Conservation (phyloP, 768 basidiomycete genomes). For the Boletus reticulatus region DNA sequence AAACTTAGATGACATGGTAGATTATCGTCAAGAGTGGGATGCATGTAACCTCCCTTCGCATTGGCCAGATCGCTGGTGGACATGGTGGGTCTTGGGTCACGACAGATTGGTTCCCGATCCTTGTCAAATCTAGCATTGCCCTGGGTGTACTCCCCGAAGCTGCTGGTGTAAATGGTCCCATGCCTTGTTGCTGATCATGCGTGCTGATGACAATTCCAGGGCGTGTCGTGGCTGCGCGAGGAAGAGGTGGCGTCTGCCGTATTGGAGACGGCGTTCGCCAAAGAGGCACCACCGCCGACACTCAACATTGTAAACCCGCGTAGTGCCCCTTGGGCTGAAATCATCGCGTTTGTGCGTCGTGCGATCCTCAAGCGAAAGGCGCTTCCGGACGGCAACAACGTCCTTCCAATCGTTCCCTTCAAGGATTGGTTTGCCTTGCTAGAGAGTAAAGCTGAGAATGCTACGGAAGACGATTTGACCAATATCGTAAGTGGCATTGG, state of each 20-base stretch:
- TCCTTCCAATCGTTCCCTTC: constrained; percentile 33
- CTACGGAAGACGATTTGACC: constrained; percentile 26
- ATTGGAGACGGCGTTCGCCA: constrained; percentile 26
- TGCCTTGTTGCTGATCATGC: background rate
- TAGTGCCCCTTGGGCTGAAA: constrained; percentile 30
- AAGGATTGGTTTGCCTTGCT: constrained; percentile 35
- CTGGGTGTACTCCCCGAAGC: constrained; percentile 30
- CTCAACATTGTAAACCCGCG: constrained; percentile 42
- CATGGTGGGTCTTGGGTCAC: constrained; percentile 41
- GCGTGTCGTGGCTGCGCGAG: constrained; percentile 43
- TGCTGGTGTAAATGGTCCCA: constrained; percentile 30
- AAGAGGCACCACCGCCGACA: constrained; percentile 15
- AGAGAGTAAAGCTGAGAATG: constrained; percentile 16
- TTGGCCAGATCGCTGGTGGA: constrained; percentile 47
- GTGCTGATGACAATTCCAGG: constrained; percentile 18
- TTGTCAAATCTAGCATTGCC: constrained; percentile 35
- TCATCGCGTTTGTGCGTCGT: constrained; percentile 27
- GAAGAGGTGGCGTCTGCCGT: constrained; percentile 37
- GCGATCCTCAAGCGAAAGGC: constrained; percentile 13
- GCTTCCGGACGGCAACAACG: background rate
- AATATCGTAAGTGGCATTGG: constrained; percentile 28
- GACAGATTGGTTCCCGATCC: constrained; percentile 46
- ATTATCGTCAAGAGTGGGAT: constrained; percentile 40
- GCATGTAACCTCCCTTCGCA: constrained; percentile 36
- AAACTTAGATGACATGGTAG: constrained; percentile 11